Base-by-base conservation (phyloP, 2,329 filamentous ascomycete genomes). In the Colletotrichum spinosum region DNA sequence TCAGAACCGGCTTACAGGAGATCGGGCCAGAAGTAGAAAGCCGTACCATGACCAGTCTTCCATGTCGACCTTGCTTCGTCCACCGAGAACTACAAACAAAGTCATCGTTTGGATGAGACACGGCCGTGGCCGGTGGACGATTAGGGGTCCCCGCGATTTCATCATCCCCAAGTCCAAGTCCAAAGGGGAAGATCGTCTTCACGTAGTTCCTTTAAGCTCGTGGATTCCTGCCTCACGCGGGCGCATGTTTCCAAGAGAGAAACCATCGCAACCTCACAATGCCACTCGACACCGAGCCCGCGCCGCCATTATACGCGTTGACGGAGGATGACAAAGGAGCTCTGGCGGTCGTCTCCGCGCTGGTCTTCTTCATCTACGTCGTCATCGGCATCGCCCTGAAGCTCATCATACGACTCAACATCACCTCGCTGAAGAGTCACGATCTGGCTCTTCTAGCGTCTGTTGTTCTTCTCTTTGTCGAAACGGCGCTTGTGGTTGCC, bases 331-430 rank as follows among this genome's bases (percentile, higher is more conserved):
- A 58, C 25, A 46, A 58, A 4, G 55, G 38, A 8, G 55, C 55
- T 15, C 45, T 49, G 0, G 55, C 37, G 4, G 55, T 51, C 10
- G 17, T 58, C n/a, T 17, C 55, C 34, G 38, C 55, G 1, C 38
- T 51, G n/a, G 37, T 58, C 8, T 58, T 58, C 10, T 39, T 58
- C 11, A 37, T 58, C 35, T 58, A 58, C 33, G 55, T 45, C 35
- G 17, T 51, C 8, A 25, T 58, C 10, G 55, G 55, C 13, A 58
- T 58, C n/a, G 34, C 17, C 12, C n/a, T 58, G 0, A 58, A 58
- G 17, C 55, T 58, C 8, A 42, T 58, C 37, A 58, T 58, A 12
- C 55, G 55, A 10, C 55, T 58, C 37, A 58, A 58, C 25, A 58
- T 58, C 17, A 58, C 45, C 10, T 58, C 55, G 35, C 25, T 58